phyloP scores from a whole-genome alignment of 2,329 filamentous ascomycete genomes.

The Fusarium algeriense region DNA sequence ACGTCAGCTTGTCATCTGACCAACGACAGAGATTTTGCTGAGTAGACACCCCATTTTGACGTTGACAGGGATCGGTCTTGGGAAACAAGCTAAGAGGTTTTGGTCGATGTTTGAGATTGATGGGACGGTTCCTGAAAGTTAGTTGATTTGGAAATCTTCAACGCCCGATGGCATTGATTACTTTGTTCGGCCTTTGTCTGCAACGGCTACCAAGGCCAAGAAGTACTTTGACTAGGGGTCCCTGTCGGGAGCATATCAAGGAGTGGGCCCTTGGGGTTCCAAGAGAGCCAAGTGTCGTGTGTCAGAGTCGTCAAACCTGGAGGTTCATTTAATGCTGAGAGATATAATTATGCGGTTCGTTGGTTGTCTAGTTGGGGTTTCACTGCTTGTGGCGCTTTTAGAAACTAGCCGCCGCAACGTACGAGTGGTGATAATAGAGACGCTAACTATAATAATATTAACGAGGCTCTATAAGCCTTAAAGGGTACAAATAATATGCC shows the following conservation, averaged over 20 bases:
- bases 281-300: conserved; percentile 34
- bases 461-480: background rate
- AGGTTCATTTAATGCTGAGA: conserved; percentile 18
- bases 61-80: background rate
- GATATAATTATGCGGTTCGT: conserved; percentile 15
- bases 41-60: conserved; percentile 7
- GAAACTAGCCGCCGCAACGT: conserved; percentile 2
- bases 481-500: conserved; percentile 5
- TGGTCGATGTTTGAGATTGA: conserved; percentile 64
- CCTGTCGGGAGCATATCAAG: conserved; percentile 31
- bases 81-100: conserved; percentile 40
- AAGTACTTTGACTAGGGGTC: conserved; percentile 19
- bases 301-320: conserved; percentile 31
- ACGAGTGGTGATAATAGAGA: background rate
- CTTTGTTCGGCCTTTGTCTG: background rate
- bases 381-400: conserved; percentile 19
- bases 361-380: conserved; percentile 17
- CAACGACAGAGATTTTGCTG: conserved; percentile 14
- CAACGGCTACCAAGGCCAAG: conserved; percentile 20
- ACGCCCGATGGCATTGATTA: conserved; percentile 24
- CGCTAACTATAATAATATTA: conserved; percentile 2
- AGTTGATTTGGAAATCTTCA: conserved; percentile 33
- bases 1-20: conserved; percentile 31
- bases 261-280: conserved; percentile 33
- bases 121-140: conserved; percentile 53